phyloP scores from a whole-genome alignment of 2,329 filamentous ascomycete genomes.

The Fusarium hainanense region DNA sequence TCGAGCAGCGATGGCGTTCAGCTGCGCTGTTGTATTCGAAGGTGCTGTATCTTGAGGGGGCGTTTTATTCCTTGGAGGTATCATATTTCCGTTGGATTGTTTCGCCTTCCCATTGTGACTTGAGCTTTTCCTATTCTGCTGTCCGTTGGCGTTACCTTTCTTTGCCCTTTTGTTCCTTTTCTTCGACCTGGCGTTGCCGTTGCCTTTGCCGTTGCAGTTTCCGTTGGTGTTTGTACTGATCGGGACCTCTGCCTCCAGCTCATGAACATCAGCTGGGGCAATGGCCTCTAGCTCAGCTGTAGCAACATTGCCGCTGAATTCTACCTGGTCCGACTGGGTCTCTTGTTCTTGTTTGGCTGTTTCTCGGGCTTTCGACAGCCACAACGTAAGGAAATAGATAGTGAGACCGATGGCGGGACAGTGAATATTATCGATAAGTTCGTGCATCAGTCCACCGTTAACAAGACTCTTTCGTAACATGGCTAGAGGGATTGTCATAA shows the following conservation, averaged over 20 bases:
- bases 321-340: background rate
- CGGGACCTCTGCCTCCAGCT: background rate
- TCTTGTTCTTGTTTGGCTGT: background rate
- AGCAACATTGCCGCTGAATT: background rate
- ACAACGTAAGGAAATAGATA: slow-evolving; percentile 5
- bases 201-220: background rate
- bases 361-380: background rate
- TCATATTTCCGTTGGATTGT: background rate
- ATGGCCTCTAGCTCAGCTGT: background rate
- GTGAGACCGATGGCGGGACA: slow-evolving; percentile 9
- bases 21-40: background rate
- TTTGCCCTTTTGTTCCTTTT: background rate
- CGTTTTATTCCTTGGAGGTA: background rate
- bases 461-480: slow-evolving; percentile 6
- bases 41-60: background rate
- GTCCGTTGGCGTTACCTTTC: background rate
- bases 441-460: background rate
- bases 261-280: background rate
- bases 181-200: background rate
- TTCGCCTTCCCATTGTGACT: slow-evolving; percentile 1
- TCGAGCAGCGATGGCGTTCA: background rate
- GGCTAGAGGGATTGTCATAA: slow-evolving; percentile 12
- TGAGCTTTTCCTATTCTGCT: background rate
- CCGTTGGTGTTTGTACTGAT: background rate
- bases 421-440: background rate